Percentiles rank a stretch among this genome's conserved stretches.
phyloP scores from a whole-genome alignment of 352 stramenopile genomes.

The Ophiocytium majus region DNA sequence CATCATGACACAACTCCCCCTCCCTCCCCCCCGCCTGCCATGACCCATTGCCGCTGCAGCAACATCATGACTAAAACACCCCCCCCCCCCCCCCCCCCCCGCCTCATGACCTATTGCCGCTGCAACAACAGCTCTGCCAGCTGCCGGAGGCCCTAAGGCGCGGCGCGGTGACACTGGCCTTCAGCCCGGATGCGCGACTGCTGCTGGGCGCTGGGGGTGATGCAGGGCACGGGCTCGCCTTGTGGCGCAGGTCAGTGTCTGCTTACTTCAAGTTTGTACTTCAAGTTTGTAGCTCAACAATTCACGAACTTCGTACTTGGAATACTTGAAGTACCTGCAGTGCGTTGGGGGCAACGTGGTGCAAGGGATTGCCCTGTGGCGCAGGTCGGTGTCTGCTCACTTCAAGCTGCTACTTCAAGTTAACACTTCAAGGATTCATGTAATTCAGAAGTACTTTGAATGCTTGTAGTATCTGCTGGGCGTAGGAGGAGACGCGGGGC shows the following conservation, averaged over 20 bases:
- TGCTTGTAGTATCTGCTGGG: conserved; percentile 58
- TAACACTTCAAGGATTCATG: too few species aligned
- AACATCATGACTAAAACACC: too few species aligned
- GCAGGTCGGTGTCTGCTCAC: conserved; percentile 24
- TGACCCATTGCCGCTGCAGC: too few species aligned
- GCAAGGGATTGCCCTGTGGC: conserved; percentile 62
- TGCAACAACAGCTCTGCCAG: conserved; percentile 40
- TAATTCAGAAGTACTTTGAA: background rate
- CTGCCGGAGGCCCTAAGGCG: conserved; percentile 50
- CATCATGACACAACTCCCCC: too few species aligned
- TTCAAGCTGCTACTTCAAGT: too few species aligned
- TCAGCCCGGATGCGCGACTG: conserved; percentile 62
- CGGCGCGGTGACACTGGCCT: conserved; percentile 73
- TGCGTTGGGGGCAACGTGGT: conserved; percentile 60
- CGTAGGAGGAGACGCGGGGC: conserved; percentile 60
- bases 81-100: too few species aligned
- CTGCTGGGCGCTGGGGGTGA: conserved; percentile 62
- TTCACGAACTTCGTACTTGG: too few species aligned
- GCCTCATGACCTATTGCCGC: too few species aligned
- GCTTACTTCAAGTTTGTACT: too few species aligned
- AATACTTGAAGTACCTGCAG: too few species aligned
- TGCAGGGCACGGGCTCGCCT: conserved; percentile 59
- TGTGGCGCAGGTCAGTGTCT: conserved; percentile 57
- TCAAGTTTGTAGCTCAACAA: too few species aligned
- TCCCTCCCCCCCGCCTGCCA: too few species aligned